Base-by-base conservation (phyloP, 2,329 filamentous ascomycete species). In the Grosmannia penicillata region DNA sequence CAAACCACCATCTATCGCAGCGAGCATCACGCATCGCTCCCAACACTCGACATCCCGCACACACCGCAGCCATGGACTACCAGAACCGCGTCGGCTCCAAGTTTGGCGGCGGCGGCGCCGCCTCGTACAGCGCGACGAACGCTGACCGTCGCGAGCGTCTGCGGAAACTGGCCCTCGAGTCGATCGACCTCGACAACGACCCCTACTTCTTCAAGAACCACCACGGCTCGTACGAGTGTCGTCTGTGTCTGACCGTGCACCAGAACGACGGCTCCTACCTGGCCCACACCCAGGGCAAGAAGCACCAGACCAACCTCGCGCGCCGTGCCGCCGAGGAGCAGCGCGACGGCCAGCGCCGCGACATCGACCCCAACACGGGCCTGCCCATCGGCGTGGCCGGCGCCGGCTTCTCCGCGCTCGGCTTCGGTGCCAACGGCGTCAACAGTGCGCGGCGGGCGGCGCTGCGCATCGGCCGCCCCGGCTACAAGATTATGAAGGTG, bases 131-230 rank as follows among this genome's bases (percentile, higher is more conserved):
- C 52, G 84, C 86, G 42, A 93, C 86, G 45, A 96, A 96, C 61
- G 89, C 91, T 48, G 91, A 96, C 72, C 85, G 91, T 43, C 84
- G 91, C 57, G 91, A 98, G 61, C 87, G 91, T 46, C 80, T 98
- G 28, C 86, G 89, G 60, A 95, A 95, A 66, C 86, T 98, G 55
- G 91, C 91, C 42, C 83, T 98, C 54, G 91, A 98, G 65, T 93
- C 86, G 40, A 98, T 98, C 69, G 89, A 96, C 66, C 82, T 96
- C 46, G 91, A 96, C 64, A 96, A 95, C 65, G 91, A 98, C 64
- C 91, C 91, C 0, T 98, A 96, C 73, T 95, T 96, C 69, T 98
- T 98, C 78, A 93, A 93, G 61, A 98, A 98, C 68, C 89, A 98
- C 61, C 84, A 96, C 52, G 91, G 91, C 54, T 91, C 82, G 54